These are phyloP conservation scores for Beta corolliflora DNA, from an alignment of 179 eudicot species.

Conservation along the genomic window DNA sequence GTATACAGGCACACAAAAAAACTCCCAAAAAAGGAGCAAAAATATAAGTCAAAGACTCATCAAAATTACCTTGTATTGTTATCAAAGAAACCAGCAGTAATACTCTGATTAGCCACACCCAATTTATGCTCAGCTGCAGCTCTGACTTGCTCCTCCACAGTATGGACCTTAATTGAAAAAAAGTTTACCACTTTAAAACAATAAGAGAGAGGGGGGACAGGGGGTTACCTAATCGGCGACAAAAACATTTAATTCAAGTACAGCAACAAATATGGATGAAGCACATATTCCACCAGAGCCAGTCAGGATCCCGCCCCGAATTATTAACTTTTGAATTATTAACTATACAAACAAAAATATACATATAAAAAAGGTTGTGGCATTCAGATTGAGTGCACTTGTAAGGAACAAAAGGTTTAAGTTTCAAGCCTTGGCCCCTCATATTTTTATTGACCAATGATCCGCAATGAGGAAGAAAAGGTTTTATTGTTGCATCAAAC, in stretches of 20 bases:
- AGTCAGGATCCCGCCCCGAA: too few relatives aligned
- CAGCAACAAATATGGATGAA: not conserved
- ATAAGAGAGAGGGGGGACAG: not conserved
- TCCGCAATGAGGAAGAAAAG: not conserved
- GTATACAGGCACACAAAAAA: not conserved
- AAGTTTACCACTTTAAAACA: not conserved
- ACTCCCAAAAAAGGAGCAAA: not conserved
- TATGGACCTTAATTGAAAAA: slow-evolving; percentile 53
- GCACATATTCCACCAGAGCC: too few relatives aligned
- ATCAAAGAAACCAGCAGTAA: slow-evolving; percentile 99
- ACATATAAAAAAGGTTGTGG: too few relatives aligned
- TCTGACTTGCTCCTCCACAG: slow-evolving; percentile 99
- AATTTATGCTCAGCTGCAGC: slow-evolving; percentile 99
- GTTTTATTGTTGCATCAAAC: not conserved
- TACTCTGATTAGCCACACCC: slow-evolving; percentile 99
- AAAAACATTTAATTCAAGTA: not conserved
- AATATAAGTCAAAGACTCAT: not conserved
- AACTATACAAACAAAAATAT: too few relatives aligned
- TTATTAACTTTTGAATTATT: too few relatives aligned
- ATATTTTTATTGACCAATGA: not conserved
- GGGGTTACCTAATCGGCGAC: too few relatives aligned
- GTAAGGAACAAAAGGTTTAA: too few relatives aligned
- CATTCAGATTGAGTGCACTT: too few relatives aligned
- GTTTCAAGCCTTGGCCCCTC: too few relatives aligned
- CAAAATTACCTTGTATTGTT: slow-evolving; percentile 81